Percentiles rank a stretch among this genome's conserved stretches.
Evolutionary conservation across 352 stramenopile genomes (phyloP).

Genomic region (Phytopythium ostracodes): DNA sequence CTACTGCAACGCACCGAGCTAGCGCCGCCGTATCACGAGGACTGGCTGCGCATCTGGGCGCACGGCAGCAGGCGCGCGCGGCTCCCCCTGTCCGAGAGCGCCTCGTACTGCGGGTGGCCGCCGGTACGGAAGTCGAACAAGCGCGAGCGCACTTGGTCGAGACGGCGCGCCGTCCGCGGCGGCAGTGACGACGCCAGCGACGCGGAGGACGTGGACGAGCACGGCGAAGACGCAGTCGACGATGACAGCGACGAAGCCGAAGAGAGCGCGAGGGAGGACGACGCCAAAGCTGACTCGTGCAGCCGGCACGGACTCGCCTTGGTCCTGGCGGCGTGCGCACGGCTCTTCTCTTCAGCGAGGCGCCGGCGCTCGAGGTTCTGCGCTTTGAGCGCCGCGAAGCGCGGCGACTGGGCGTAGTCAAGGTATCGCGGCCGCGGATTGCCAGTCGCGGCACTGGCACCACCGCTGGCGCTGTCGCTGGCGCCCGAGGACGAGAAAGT

Average conservation of each 20-base stretch:
- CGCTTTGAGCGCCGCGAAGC: conserved; percentile 31
- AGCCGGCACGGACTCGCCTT: conserved; percentile 8
- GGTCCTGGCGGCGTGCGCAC: conserved; percentile 9
- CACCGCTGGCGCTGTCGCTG: neutral
- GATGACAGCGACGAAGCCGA: neutral
- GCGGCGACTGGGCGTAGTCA: conserved; percentile 30
- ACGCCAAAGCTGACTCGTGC: neutral
- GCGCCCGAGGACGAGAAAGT: neutral
- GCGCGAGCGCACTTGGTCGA: conserved; percentile 16
- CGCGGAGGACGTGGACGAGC: neutral
- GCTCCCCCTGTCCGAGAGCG: neutral
- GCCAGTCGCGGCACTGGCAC: neutral
- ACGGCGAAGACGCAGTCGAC: neutral
- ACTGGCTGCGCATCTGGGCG: neutral
- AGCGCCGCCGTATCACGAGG: neutral
- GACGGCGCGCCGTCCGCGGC: conserved; percentile 10
- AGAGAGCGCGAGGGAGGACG: neutral
- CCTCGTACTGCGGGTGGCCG: neutral
- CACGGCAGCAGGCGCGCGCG: neutral
- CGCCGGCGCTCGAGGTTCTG: conserved; percentile 31
- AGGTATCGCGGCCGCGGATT: conserved; percentile 20
- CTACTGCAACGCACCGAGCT: too few species aligned
- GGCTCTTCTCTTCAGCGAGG: conserved; percentile 26
- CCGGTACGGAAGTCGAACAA: conserved; percentile 11
- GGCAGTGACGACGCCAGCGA: conserved; percentile 1